Conservation (phyloP, 306 rosid species). For the Dalbergia cochinchinensis region DNA sequence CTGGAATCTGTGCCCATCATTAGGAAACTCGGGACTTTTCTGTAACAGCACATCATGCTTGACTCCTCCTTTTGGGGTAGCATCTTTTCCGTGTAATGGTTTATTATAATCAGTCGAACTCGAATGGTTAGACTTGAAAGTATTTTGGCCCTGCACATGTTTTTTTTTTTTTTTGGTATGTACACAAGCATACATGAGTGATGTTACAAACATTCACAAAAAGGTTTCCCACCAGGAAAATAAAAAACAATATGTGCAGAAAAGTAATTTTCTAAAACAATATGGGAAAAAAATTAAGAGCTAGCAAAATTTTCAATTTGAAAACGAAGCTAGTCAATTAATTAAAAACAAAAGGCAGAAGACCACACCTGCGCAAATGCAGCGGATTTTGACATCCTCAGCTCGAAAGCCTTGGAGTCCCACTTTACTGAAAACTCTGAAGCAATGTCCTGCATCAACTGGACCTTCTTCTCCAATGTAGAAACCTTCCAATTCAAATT, state of each 20-base stretch:
- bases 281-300: conserved; percentile 8
- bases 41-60: conserved; percentile 48
- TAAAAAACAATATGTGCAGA: neutral
- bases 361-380: conserved; percentile 61
- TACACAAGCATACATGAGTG: conserved; percentile 24
- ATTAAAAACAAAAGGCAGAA: conserved; percentile 27
- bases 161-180: conserved; percentile 1
- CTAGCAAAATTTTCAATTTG: conserved; percentile 5
- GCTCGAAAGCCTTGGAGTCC: conserved; percentile 83
- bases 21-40: conserved; percentile 47
- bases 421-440: conserved; percentile 81
- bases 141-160: conserved; percentile 66
- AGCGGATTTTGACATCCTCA: conserved; percentile 77
- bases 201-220: conserved; percentile 21
- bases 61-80: conserved; percentile 55
- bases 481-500: conserved; percentile 70
- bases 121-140: conserved; percentile 44
- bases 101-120: conserved; percentile 42
- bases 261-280: neutral
- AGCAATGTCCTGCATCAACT: conserved; percentile 79
- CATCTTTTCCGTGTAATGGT: conserved; percentile 51
- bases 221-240: conserved; percentile 9
- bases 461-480: conserved; percentile 79
- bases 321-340: conserved; percentile 14
- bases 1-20: conserved; percentile 50